Percentiles rank a stretch among this genome's conserved stretches.
Evolutionary conservation across 371 early-diverging fungal genomes (phyloP).

Genomic region (Rhizopus sp.): DNA sequence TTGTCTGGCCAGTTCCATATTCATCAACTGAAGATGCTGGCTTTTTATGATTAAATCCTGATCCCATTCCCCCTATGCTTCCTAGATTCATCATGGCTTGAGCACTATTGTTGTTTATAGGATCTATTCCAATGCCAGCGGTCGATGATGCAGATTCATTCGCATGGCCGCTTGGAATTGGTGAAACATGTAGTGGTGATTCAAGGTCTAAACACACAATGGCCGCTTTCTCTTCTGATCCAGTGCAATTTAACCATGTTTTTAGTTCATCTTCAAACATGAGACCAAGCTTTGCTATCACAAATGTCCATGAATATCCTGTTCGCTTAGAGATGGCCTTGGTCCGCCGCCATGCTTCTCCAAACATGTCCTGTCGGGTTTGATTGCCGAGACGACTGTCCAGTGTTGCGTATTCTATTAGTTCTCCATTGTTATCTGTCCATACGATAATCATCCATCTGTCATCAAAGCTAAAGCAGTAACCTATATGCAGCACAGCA

Average conservation of each 20-base stretch:
- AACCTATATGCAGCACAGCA: slow-evolving; percentile 56
- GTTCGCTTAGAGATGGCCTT: slow-evolving; percentile 31
- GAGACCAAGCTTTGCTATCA: slow-evolving; percentile 47
- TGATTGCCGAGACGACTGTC: slow-evolving; percentile 10
- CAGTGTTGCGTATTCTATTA: slow-evolving; percentile 48
- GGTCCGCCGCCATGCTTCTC: slow-evolving; percentile 48
- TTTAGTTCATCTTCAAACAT: slow-evolving; percentile 46
- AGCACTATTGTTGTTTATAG: not conserved
- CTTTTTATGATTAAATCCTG: slow-evolving; percentile 9
- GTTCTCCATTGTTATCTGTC: slow-evolving; percentile 62
- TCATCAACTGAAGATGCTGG: slow-evolving; percentile 21
- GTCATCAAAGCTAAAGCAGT: slow-evolving; percentile 58
- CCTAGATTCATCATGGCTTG: slow-evolving; percentile 14
- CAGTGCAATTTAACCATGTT: slow-evolving; percentile 44
- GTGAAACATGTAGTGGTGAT: slow-evolving; percentile 37
- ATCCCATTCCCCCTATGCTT: not conserved
- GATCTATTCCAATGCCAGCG: not conserved
- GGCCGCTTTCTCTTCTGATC: slow-evolving; percentile 36
- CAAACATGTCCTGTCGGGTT: slow-evolving; percentile 22
- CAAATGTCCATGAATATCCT: slow-evolving; percentile 45
- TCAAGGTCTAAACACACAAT: slow-evolving; percentile 57
- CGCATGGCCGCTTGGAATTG: not conserved
- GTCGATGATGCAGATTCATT: not conserved
- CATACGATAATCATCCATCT: slow-evolving; percentile 61
- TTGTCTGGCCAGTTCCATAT: slow-evolving; percentile 41